Evolutionary conservation across 208 protist genomes (phyloP).

Genomic region (Trypanosoma cruzi): DNA sequence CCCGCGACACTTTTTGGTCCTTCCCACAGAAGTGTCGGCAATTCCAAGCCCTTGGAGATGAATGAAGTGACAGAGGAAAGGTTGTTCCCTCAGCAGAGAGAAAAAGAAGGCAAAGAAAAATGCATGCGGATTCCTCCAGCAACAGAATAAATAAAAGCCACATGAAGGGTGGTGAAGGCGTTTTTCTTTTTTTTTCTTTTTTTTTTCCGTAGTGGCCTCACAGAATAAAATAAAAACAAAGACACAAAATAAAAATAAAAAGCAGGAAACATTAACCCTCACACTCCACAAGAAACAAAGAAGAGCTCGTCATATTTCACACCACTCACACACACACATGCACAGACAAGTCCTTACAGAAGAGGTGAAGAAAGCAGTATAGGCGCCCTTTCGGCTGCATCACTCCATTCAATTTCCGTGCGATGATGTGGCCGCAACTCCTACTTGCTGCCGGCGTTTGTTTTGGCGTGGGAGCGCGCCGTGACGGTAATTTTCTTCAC

Average conservation of each 20-base stretch:
- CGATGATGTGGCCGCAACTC: too few species aligned
- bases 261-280: not conserved
- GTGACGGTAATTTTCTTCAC: conserved; percentile 92
- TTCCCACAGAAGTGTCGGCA: too few species aligned
- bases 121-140: too few species aligned
- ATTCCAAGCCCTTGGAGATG: not conserved
- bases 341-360: conserved; percentile 7
- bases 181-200: too few species aligned
- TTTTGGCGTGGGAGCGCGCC: conserved; percentile 82
- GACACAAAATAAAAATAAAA: conserved; percentile 28
- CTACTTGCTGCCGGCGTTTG: conserved; percentile 80
- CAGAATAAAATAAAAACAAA: conserved; percentile 10
- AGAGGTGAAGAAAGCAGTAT: not conserved
- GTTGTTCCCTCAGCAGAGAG: too few species aligned
- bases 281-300: not conserved
- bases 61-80: too few species aligned
- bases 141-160: not conserved
- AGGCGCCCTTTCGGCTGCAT: too few species aligned
- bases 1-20: too few species aligned
- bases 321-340: not conserved
- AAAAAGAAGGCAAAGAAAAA: too few species aligned
- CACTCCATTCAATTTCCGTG: not conserved
- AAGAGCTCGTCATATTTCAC: too few species aligned
- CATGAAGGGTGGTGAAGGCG: too few species aligned
- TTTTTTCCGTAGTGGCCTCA: too few species aligned